Conservation (phyloP, 495 filamentous ascomycete genomes). For the Penicillium turbatum region DNA sequence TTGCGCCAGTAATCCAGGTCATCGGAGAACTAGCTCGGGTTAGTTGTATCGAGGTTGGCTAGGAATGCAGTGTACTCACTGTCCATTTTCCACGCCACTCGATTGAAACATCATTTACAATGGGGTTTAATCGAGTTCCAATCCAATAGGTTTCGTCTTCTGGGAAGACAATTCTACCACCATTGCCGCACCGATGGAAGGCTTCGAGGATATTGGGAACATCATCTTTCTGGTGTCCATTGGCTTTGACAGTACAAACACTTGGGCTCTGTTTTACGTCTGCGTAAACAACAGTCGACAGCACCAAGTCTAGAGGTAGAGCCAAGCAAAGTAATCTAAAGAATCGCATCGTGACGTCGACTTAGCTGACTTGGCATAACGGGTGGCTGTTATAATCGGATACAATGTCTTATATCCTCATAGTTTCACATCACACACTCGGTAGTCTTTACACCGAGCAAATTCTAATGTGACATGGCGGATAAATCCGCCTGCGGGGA, state of each 20-base stretch:
- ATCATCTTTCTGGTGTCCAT: slow-evolving; percentile 37
- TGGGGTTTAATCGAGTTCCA: slow-evolving; percentile 44
- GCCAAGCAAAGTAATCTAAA: background rate
- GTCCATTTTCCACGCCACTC: slow-evolving; percentile 47
- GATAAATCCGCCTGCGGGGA: slow-evolving; percentile 14
- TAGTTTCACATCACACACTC: background rate
- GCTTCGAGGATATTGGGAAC: slow-evolving; percentile 48
- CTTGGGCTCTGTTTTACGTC: slow-evolving; percentile 7
- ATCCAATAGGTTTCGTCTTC: slow-evolving; percentile 50
- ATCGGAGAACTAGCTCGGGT: no score
- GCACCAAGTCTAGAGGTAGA: background rate
- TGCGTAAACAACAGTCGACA: background rate
- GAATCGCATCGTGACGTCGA: background rate
- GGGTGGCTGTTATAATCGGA: background rate
- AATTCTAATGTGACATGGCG: background rate
- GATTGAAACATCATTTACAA: slow-evolving; percentile 41
- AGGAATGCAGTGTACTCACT: no score
- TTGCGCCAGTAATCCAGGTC: no score
- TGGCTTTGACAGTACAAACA: slow-evolving; percentile 28
- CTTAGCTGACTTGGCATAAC: background rate
- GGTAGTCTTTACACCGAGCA: slow-evolving; percentile 17
- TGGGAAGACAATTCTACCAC: slow-evolving; percentile 51
- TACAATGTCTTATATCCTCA: background rate
- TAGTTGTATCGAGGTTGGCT: no score
- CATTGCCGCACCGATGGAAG: slow-evolving; percentile 47